Conservation (phyloP, 2,329 filamentous ascomycete genomes). For the Paraphaeosphaeria minitans region DNA sequence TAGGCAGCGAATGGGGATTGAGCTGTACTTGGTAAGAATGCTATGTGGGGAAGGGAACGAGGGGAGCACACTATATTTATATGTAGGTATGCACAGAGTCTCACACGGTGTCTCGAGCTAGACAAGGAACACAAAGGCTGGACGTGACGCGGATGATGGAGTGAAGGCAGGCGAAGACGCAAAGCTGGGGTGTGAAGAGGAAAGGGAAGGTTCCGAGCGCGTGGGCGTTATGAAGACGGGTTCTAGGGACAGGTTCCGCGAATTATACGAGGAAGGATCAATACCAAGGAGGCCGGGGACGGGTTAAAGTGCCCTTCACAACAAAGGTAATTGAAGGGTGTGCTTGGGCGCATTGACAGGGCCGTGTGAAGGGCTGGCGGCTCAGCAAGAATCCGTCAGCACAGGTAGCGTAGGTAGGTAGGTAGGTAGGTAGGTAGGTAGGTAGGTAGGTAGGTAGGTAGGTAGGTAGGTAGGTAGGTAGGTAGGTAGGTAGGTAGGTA, state of each 20-base stretch:
- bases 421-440: too few species aligned
- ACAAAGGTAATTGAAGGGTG: background rate
- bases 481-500: too few species aligned
- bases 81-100: background rate
- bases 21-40: background rate
- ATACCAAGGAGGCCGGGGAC: background rate
- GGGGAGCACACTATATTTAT: constrained; percentile 8
- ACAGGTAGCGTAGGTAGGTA: too few species aligned
- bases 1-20: background rate
- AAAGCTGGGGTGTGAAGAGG: constrained; percentile 6
- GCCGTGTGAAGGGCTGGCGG: constrained; percentile 1
- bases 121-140: background rate
- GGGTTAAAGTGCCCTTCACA: constrained; percentile 3
- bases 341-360: constrained; percentile 6
- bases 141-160: background rate
- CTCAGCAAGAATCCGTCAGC: constrained; percentile 4
- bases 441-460: too few species aligned
- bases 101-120: background rate
- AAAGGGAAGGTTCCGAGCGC: constrained; percentile 7
- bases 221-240: constrained; percentile 9
- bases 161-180: constrained; percentile 1
- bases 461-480: too few species aligned
- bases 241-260: constrained; percentile 10
- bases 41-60: background rate
- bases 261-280: constrained; percentile 9